Evolutionary conservation across 257 asterid species (phyloP), one percentile per base, ranked within the genome.

Genomic region (Verbascum thapsus): DNA sequence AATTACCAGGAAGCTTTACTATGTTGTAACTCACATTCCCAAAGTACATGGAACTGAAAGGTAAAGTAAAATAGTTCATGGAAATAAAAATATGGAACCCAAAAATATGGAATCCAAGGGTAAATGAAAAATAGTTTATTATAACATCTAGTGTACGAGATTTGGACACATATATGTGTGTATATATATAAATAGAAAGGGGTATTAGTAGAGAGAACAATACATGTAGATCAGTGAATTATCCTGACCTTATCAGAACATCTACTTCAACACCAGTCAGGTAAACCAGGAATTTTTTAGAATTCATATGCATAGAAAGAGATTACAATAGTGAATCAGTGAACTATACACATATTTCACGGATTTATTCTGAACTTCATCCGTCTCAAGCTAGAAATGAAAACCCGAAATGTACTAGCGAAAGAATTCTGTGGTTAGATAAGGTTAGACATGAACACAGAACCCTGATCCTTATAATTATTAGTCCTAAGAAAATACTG

Each of bases 361-460:
- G 26, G 50, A 66, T 53, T 53, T 42, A 10, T 58, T 35, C 47
- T 19, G 10, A 45, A 16, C 41, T 53, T 72, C 49, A 37, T 26
- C 58, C 15, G 67, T 39, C 51, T 48, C 45, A 66, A 67, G 47
- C 42, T 23, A 53, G 53, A 49, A 47, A 61, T 26, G 16, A 52
- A 56, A 50, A 50, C 69, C 52, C 48, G 45, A 56, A 57, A 19
- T 30, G 18, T 20, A 34, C 53, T 38, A 13, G 10, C n/a, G 32
- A 62, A 45, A 42, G 32, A 57, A 11, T 71, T 48, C 63, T 32
- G 63, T 58, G 45, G 44, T 51, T 49, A 67, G 60, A 64, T 67
- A 64, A 58, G 51, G 61, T 58, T 19, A 65, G 72, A 63, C 35
- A 13, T 43, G 40, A 32, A 54, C n/a, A 58, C 10, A 49, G 18